Evolutionary conservation across 2,329 filamentous ascomycete genomes (phyloP), one percentile per base, ranked within the genome.

Genomic region (Aspergillus novofumigatus): DNA sequence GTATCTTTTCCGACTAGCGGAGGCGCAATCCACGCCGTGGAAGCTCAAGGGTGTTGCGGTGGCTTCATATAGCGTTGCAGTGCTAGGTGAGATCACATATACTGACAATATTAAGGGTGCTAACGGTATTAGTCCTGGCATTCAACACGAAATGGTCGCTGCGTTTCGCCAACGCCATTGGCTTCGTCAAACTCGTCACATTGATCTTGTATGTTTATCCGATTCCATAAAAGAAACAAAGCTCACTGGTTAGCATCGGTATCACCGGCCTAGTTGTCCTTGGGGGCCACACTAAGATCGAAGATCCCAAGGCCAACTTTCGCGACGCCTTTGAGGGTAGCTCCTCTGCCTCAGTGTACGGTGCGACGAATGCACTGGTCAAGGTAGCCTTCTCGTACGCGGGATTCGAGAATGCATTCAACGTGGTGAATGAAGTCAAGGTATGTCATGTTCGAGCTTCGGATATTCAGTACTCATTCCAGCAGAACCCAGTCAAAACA

Each of bases 31-130:
- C 0, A 80, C 80, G 0, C 73, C 77, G n/a, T 90, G 86, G 87
- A 77, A 89, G 64, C 68, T 83, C 53, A 89, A 89, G 65, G 87
- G 86, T 1, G 81, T 89, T 2, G 87, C 87, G 0, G 73, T 89
- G 25, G 86, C 83, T 1, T 82, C 79, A 0, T 89, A 88, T 63
- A 86, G 83, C 0, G 65, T 86, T 0, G 84, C 85, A 3, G 76
- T 81, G 0, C 59, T 86, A 1, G 76, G 83, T 83, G 26, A 44
- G 47, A 21, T 4, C 8, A 25, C 21, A 4, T 21, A 41, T n/a
- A n/a, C n/a, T n/a, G n/a, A n/a, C n/a, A n/a, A n/a, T n/a, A n/a
- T n/a, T n/a, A 6, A 4, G 3, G 3, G 28, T 53, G 0, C 38
- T 48, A 4, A 54, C 59, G 71, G 2, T 29, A 2, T 21, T 21